Percentiles rank a stretch among this genome's conserved stretches.
Evolutionary conservation across 2,329 filamentous ascomycete genomes (phyloP).

Genomic region (Ceratocystiopsis sp.): DNA sequence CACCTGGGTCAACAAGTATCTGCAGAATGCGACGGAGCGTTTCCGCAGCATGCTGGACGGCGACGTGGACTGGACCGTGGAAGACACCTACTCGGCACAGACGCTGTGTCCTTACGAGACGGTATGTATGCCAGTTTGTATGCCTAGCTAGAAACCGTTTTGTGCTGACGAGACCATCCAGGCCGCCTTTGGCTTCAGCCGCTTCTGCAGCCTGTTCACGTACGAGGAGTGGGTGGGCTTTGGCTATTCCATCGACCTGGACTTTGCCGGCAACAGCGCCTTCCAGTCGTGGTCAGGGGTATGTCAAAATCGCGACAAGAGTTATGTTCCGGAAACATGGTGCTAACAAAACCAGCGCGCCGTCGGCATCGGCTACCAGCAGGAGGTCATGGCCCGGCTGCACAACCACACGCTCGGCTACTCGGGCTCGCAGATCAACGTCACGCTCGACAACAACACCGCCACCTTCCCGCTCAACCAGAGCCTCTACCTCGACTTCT

Average conservation of each 20-base stretch:
- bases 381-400: slow-evolving; percentile 55
- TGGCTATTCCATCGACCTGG: slow-evolving; percentile 52
- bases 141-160: not conserved
- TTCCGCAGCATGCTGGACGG: slow-evolving; percentile 36
- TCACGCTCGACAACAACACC: slow-evolving; percentile 50
- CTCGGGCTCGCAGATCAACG: slow-evolving; percentile 44
- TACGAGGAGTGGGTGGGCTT: slow-evolving; percentile 59
- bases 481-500: slow-evolving; percentile 60
- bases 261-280: slow-evolving; percentile 41
- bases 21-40: slow-evolving; percentile 44
- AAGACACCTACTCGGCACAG: slow-evolving; percentile 51
- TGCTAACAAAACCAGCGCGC: slow-evolving; percentile 31
- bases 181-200: slow-evolving; percentile 57
- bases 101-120: slow-evolving; percentile 64
- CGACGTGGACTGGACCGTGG: slow-evolving; percentile 42
- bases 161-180: slow-evolving; percentile 5
- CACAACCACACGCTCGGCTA: slow-evolving; percentile 47
- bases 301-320: too few relatives aligned
- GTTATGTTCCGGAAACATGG: too few relatives aligned
- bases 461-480: slow-evolving; percentile 60
- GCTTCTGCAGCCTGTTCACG: slow-evolving; percentile 59
- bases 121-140: slow-evolving; percentile 12
- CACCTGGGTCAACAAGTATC: slow-evolving; percentile 47
- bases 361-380: slow-evolving; percentile 56
- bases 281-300: slow-evolving; percentile 48